Conservation (phyloP, 164 flowering plant genomes). For the Vitis rupestris region DNA sequence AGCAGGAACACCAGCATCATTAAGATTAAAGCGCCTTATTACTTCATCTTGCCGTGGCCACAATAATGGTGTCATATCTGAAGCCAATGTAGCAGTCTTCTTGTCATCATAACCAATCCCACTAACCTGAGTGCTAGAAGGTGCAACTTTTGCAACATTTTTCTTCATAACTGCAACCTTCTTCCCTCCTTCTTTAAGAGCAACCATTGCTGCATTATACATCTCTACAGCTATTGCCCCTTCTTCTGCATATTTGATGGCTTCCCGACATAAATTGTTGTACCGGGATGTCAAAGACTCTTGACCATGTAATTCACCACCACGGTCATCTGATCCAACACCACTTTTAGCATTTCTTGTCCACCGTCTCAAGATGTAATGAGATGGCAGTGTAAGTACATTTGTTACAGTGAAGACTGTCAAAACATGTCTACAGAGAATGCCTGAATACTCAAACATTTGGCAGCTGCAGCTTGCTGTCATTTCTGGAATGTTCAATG, state of each 20-base stretch:
- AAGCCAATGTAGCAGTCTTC: slow-evolving; percentile 29
- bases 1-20: slow-evolving; percentile 43
- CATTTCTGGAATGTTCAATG: slow-evolving; percentile 58
- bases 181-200: slow-evolving; percentile 62
- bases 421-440: slow-evolving; percentile 80
- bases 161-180: slow-evolving; percentile 51
- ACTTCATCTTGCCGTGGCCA: slow-evolving; percentile 82
- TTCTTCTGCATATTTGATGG: slow-evolving; percentile 73
- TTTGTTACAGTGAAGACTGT: slow-evolving; percentile 86
- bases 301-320: slow-evolving; percentile 40
- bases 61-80: slow-evolving; percentile 55
- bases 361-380: slow-evolving; percentile 73
- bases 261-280: slow-evolving; percentile 62
- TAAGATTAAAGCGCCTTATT: slow-evolving; percentile 52
- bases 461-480: slow-evolving; percentile 77
- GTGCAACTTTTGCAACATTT: slow-evolving; percentile 51
- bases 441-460: slow-evolving; percentile 87
- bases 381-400: slow-evolving; percentile 65
- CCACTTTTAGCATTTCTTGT: slow-evolving; percentile 68
- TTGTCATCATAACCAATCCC: slow-evolving; percentile 39
- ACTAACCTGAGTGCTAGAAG: slow-evolving; percentile 34
- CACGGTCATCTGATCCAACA: slow-evolving; percentile 43
- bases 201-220: slow-evolving; percentile 56
- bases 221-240: slow-evolving; percentile 64
- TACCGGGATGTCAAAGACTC: slow-evolving; percentile 53